These are phyloP conservation scores for Erodium trifolium DNA, from an alignment of 441 rosid genomes.

Conservation along the genomic window DNA sequence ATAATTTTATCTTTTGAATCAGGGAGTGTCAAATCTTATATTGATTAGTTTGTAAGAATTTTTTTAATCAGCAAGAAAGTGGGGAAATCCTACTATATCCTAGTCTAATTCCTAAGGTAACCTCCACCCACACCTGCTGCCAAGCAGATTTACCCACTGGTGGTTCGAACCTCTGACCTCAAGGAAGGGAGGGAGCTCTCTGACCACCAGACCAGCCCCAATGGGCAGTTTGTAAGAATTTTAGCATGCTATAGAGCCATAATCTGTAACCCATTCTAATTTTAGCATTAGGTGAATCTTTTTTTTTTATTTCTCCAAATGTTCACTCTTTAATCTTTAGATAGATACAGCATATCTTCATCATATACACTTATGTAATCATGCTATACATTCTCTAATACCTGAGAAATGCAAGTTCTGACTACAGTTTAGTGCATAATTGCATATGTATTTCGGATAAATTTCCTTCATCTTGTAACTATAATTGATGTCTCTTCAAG, in stretches of 20 bases:
- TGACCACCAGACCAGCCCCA: no score
- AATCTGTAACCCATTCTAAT: neutral
- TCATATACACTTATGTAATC: neutral
- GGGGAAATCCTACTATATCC: no score
- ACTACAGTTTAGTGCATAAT: no score
- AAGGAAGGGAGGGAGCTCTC: no score
- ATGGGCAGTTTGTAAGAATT: neutral
- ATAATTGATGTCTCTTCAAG: conserved; percentile 12
- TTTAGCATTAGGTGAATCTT: neutral
- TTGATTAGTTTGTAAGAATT: neutral
- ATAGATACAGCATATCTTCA: neutral
- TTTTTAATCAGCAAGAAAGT: no score
- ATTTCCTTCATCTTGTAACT: conserved; percentile 5
- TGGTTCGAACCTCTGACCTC: no score
- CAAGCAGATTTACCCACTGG: no score
- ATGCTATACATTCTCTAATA: neutral
- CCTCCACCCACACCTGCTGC: no score
- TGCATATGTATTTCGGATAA: no score
- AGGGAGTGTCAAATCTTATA: neutral
- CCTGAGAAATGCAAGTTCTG: neutral
- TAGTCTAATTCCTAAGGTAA: no score
- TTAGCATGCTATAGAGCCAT: neutral
- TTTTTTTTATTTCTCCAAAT: neutral
- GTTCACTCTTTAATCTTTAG: neutral
- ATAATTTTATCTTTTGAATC: neutral